Conservation (phyloP, 2,329 filamentous ascomycete genomes). For the Phialophora macrospora region DNA sequence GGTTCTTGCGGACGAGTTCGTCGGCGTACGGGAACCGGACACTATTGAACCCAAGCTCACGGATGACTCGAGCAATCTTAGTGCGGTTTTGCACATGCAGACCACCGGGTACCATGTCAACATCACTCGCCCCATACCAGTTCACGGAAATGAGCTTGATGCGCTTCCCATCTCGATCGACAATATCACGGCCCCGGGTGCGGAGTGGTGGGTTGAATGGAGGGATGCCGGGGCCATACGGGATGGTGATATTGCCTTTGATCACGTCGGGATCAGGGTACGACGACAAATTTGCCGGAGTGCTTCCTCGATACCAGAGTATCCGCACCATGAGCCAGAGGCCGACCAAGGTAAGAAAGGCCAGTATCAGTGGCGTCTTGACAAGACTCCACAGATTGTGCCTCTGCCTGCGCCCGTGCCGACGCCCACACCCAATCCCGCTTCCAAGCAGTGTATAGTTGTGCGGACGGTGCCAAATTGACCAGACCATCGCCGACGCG, state of each 20-base stretch:
- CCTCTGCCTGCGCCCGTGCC: constrained; percentile 10
- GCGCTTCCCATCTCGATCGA: constrained; percentile 62
- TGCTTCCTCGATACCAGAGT: constrained; percentile 18
- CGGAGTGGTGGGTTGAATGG: constrained; percentile 63
- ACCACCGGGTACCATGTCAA: constrained; percentile 67
- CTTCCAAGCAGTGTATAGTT: constrained; percentile 8
- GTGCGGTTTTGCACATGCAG: constrained; percentile 67
- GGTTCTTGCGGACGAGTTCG: constrained; percentile 68
- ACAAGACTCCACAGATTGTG: constrained; percentile 18
- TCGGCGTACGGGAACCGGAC: constrained; percentile 72
- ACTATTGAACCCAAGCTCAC: constrained; percentile 69
- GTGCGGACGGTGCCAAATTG: constrained; percentile 5
- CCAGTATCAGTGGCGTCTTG: constrained; percentile 16
- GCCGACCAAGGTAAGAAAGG: constrained; percentile 12
- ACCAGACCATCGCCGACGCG: constrained; percentile 18
- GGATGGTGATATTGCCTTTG: constrained; percentile 13
- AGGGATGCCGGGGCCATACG: neutral
- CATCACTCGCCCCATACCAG: constrained; percentile 73
- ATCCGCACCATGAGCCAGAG: constrained; percentile 22
- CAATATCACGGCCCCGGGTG: constrained; percentile 64
- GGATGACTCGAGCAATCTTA: constrained; percentile 65
- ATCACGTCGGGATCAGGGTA: constrained; percentile 19
- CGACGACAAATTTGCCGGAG: constrained; percentile 18
- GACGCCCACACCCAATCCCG: neutral
- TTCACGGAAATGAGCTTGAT: constrained; percentile 70